Base-by-base conservation (phyloP, 2,329 filamentous ascomycete genomes). In the Akanthomyces uredinophilus region DNA sequence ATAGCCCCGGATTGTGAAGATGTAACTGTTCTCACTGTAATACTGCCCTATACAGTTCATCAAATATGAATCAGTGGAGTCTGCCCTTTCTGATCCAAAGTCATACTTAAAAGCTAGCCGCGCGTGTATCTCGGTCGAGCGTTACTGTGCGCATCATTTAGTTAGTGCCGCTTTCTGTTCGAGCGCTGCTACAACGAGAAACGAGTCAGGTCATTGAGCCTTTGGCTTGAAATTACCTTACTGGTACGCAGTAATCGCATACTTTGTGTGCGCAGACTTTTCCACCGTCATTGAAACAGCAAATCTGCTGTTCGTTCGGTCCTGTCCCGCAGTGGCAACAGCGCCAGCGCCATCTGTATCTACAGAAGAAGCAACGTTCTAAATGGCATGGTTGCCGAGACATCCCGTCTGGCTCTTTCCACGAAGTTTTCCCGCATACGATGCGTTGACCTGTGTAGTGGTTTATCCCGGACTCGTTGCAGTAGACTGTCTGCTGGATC, bases 291-390 rank as follows among this genome's bases (percentile, higher is more conserved):
- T 53, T 18, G 18, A 29, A 54, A 22, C 27, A 14, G 20, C 58
- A 61, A 5, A 49, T 22, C 29, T 54, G 49, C 41, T 54, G 39
- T n/a, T 39, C n/a, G 16, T 47, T 61, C 10, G 58, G 58, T 13
- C 49, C 58, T 32, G 13, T 53, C 27, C 58, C 58, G 50, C 58
- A 61, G 41, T 61, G 49, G 50, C 58, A 61, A 22, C 58, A 61
- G 20, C 58, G 58, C 58, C 58, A 61, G 11, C 24, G 37, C 58
- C 58, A 61, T 44, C 49, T 16, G 18, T 49, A 61, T 39, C 20
- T 37, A 20, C 58, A 61, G n/a, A 61, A 61, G 32, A 49, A 53
- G 29, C 58, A 61, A 50, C 14, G 14, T 2, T 39, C 24, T 29
- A 61, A 14, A 27, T 47, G 20, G 22, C 58, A 61, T 13, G 58